Conservation (phyloP, 805 yeast species). For the Saccharomycopsis sp. region DNA sequence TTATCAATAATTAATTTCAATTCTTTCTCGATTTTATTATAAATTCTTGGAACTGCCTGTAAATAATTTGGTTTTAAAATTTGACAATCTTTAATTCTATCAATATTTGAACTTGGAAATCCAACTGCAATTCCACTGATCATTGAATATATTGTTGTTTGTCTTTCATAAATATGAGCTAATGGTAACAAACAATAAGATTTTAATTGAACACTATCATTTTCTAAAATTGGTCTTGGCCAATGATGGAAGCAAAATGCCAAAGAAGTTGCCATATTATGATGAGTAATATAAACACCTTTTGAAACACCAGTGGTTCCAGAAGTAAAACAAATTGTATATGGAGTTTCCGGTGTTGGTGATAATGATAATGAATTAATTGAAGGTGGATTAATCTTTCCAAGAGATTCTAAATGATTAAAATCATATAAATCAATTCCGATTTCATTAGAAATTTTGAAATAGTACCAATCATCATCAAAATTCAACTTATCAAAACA, state of each 20-base stretch:
- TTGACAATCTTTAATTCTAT: constrained; percentile 29
- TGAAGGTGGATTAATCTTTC: constrained; percentile 23
- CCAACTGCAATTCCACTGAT: constrained; percentile 34
- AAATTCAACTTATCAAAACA: constrained; percentile 1
- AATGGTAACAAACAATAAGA: constrained; percentile 37
- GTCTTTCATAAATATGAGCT: constrained; percentile 49
- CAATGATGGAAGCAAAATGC: constrained; percentile 21
- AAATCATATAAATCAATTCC: neutral
- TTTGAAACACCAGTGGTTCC: constrained; percentile 78
- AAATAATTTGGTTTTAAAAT: constrained; percentile 29
- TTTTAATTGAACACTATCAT: constrained; percentile 17
- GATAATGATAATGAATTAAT: too few species aligned
- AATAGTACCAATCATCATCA: neutral
- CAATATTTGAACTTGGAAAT: constrained; percentile 36
- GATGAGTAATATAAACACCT: constrained; percentile 60
- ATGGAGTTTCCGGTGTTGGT: constrained; percentile 33
- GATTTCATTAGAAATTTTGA: neutral
- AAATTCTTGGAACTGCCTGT: constrained; percentile 65
- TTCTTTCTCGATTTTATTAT: constrained; percentile 51
- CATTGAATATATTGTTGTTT: constrained; percentile 30
- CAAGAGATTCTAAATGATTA: neutral
- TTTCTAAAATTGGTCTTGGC: constrained; percentile 20
- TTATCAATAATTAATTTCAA: constrained; percentile 37
- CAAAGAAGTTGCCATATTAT: constrained; percentile 34
- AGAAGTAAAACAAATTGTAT: constrained; percentile 51